Evolutionary conservation across 352 stramenopile species (phyloP), one percentile per base, ranked within the genome.

Genomic region (Hyaloperonospora brassicae): DNA sequence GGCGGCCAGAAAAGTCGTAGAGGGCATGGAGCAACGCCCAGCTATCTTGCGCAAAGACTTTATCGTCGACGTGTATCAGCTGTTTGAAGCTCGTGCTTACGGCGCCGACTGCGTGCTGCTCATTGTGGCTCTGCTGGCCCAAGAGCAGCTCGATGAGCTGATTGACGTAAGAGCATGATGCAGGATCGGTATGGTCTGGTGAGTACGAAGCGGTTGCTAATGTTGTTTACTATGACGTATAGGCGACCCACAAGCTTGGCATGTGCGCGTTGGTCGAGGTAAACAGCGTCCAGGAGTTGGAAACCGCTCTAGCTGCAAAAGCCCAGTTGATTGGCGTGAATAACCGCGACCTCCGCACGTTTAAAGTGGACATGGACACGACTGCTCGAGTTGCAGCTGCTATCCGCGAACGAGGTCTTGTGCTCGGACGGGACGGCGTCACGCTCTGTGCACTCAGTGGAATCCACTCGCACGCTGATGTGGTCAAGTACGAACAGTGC

Each of bases 201-300:
- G 5, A 2, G 10, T 5, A 44, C 12, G 9, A 48, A 24, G 31
- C 11, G 5, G n/a, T n/a, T 36, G 31, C 35, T 53, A 21, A 45
- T 11, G 9, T 7, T 40, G 10, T 31, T 55, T 60, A 10, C 49
- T 59, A 14, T 47, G 23, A 31, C 24, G 14, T 50, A 12, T 50
- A 95, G 71, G 89, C 79, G 50, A 90, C 84, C n/a, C 74, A 86
- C 42, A 81, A 76, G 22, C 79, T 98, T 17, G 87, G 88, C 40
- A 98, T 99, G 87, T 93, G 96, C 66, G 94, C 97, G 25, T 72
- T 99, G n/a, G 96, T 99, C 0, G 97, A 99, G 76, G 94, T 98
- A 23, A 96, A 98, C 72, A 96, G 86, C 36, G 72, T 97, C 27
- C 65, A 82, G 11, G 96, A 99, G 80, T 84, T 98, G 21, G 79